A percentile compares a stretch with the other conserved stretches of the same genome.
phyloP scores from a whole-genome alignment of 2,329 filamentous ascomycete genomes.

The Botrytis tulipae region DNA sequence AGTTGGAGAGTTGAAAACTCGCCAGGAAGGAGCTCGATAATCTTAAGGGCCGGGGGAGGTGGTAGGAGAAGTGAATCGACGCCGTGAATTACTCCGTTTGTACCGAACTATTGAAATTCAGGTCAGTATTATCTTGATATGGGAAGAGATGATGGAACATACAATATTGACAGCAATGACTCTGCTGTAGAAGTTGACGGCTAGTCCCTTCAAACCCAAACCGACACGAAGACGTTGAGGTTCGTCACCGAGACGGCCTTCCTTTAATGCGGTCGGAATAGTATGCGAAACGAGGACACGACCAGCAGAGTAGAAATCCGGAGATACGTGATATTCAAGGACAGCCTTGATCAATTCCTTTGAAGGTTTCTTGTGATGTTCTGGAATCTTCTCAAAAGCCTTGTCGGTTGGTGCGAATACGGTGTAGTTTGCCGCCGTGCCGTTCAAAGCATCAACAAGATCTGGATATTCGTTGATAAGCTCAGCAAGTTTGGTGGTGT shows the following conservation, averaged over 20 bases:
- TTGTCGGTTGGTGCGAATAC: constrained; percentile 76
- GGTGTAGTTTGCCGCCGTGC: constrained; percentile 71
- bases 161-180: constrained; percentile 70
- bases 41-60: constrained; percentile 61
- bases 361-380: constrained; percentile 56
- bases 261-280: constrained; percentile 65
- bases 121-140: constrained; percentile 6
- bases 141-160: constrained; percentile 36
- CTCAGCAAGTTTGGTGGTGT: constrained; percentile 73
- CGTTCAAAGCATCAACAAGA: constrained; percentile 71
- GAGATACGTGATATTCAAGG: constrained; percentile 72
- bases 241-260: constrained; percentile 58
- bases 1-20: constrained; percentile 78
- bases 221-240: constrained; percentile 72
- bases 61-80: constrained; percentile 74
- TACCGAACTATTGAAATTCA: constrained; percentile 53
- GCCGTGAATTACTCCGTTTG: constrained; percentile 79
- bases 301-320: constrained; percentile 63
- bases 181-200: constrained; percentile 74
- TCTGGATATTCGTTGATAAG: constrained; percentile 72
- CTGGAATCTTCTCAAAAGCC: constrained; percentile 65
- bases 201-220: constrained; percentile 59
- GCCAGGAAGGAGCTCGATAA: constrained; percentile 63
- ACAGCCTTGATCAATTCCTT: constrained; percentile 69
- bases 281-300: constrained; percentile 70